Evolutionary conservation across 2,329 filamentous ascomycete species (phyloP).

Genomic region (Talaromyces funiculosus): DNA sequence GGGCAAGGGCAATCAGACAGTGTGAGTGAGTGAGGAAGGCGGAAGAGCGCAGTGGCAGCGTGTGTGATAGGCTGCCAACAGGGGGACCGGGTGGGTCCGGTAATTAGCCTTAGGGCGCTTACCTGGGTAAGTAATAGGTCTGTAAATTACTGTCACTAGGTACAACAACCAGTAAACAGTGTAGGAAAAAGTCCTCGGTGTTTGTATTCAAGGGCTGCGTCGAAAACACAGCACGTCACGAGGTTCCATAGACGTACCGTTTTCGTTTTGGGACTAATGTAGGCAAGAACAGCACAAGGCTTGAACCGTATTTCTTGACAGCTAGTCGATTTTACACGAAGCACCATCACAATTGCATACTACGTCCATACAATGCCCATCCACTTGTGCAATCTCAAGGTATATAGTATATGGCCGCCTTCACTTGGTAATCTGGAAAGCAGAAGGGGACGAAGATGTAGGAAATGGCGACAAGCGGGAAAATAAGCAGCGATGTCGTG

Average conservation of each 20-base stretch:
- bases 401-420: background rate
- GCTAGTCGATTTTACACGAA: background rate
- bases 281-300: background rate
- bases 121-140: background rate
- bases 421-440: background rate
- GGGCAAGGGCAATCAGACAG: slow-evolving; percentile 5
- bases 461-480: background rate
- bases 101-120: slow-evolving; percentile 4
- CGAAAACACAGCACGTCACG: background rate
- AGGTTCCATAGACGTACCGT: background rate
- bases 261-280: background rate
- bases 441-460: background rate
- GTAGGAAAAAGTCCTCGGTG: no score
- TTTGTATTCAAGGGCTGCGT: no score
- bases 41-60: background rate
- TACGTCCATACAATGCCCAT: no score
- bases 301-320: background rate
- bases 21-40: background rate
- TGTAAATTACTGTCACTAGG: background rate
- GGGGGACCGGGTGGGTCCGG: slow-evolving; percentile 4
- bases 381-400: no score
- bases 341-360: background rate
- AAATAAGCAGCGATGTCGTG: background rate
- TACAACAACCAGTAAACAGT: background rate
- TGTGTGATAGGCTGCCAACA: slow-evolving; percentile 3